Evolutionary conservation across 352 stramenopile genomes (phyloP), one percentile per base, ranked within the genome.

Genomic region (Phytophthora pluvialis): DNA sequence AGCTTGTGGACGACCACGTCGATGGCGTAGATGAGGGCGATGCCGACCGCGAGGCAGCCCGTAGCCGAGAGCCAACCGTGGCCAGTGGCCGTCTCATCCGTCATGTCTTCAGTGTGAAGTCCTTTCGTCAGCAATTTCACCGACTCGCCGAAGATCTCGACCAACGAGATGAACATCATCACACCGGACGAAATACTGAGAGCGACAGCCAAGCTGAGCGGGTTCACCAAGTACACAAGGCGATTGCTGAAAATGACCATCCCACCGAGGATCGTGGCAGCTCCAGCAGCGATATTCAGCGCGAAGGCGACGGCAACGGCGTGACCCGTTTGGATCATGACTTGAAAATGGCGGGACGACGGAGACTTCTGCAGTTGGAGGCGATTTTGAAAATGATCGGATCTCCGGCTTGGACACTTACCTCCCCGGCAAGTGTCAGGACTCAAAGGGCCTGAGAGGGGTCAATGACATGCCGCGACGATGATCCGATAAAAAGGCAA

Each of bases 211-310:
- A 63, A 25, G 47, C 54, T 63, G 21, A 63, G 21, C 31, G 54
- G 54, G 43, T 63, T 63, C 32, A 42, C 54, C 32, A 63, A 13
- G 32, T 63, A 63, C 29, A 63, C 54, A 11, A 63, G 54, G 25
- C 54, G 54, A n/a, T 63, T 63, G 54, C 54, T 63, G 26, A 63
- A 63, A 9, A 63, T 28, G 26, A 63, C 54, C 54, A 63, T 63
- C 10, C 43, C 54, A 16, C 54, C 43, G 6, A 63, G 10, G 35
- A 63, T 63, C 10, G 54, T 63, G 21, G 54, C 54, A 6, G 54
- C 54, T 46, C 54, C 54, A 25, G 39, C 39, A 45, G 21, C 21
- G 21, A 21, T 21, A 21, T 21, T 21, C 21, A 21, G 21, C 21
- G 21, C 21, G 21, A 21, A 45, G n/a, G 39, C 39, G 6, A 45